Conservation (phyloP, 164 flowering plant genomes). For the Aristolochia fimbriata region DNA sequence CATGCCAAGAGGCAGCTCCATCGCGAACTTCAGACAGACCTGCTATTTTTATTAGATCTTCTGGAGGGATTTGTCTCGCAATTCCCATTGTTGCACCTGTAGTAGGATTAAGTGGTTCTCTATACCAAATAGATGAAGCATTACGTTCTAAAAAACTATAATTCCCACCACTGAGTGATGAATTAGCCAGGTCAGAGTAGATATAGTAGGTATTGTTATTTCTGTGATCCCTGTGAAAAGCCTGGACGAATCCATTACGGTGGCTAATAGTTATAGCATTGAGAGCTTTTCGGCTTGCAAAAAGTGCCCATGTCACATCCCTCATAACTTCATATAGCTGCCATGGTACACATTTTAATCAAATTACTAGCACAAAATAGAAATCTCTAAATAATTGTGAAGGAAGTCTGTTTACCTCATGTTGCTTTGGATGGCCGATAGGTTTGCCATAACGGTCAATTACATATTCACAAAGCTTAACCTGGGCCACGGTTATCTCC, state of each 20-base stretch:
- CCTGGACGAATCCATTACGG: conserved; percentile 89
- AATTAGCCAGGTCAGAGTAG: conserved; percentile 60
- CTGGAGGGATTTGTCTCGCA: conserved; percentile 55
- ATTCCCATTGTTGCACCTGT: conserved; percentile 70
- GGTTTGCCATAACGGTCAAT: conserved; percentile 52
- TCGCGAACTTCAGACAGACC: conserved; percentile 78
- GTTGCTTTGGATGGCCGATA: conserved; percentile 44
- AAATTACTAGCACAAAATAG: no score
- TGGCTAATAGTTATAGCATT: conserved; percentile 82
- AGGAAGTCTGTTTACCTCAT: conserved; percentile 45
- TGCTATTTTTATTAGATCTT: conserved; percentile 80
- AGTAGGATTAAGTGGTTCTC: conserved; percentile 66
- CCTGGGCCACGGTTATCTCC: conserved; percentile 84
- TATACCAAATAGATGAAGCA: conserved; percentile 75
- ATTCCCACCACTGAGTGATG: conserved; percentile 51
- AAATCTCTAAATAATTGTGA: background rate
- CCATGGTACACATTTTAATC: conserved; percentile 3
- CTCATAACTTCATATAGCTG: conserved; percentile 83
- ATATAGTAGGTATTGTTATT: conserved; percentile 83
- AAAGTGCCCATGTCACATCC: conserved; percentile 86
- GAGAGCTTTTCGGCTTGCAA: conserved; percentile 81
- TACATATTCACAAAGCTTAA: conserved; percentile 83
- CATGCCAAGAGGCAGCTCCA: conserved; percentile 93
- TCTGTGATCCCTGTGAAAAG: conserved; percentile 86
- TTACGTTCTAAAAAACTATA: conserved; percentile 43